A percentile compares a stretch with the other conserved stretches of the same genome.
These are phyloP conservation scores for Alisma plantagoaquatica DNA, from an alignment of 106 monocot genomes.

Conservation along the genomic window DNA sequence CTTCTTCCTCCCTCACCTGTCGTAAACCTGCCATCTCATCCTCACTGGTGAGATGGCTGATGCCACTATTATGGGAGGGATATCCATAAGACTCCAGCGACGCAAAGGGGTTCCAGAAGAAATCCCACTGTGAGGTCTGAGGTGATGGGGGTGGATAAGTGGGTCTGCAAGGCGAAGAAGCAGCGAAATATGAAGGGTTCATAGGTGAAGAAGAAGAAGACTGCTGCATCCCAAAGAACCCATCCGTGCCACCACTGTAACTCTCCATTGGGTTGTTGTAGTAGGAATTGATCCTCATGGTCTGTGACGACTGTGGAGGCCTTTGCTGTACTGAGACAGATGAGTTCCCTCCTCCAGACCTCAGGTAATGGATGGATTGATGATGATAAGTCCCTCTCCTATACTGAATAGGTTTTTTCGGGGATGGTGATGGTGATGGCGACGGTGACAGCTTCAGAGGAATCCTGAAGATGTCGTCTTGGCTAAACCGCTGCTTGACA, in stretches of 20 bases:
- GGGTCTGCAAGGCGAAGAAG: constrained; percentile 24
- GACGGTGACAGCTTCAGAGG: constrained; percentile 17
- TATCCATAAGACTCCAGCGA: constrained; percentile 32
- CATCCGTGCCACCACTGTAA: constrained; percentile 27
- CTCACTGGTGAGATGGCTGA: constrained; percentile 20
- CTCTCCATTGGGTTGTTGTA: constrained; percentile 19
- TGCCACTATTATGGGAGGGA: constrained; percentile 16
- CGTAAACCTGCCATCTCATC: constrained; percentile 50
- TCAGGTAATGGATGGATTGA: constrained; percentile 29
- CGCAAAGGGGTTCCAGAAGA: constrained; percentile 82
- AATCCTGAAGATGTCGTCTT: constrained; percentile 28
- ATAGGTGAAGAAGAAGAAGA: constrained; percentile 24
- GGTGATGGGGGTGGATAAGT: constrained; percentile 49
- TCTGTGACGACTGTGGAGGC: constrained; percentile 39
- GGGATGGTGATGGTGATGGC: no score
- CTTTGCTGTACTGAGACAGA: constrained; percentile 39
- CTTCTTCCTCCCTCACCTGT: constrained; percentile 58
- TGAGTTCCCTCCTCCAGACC: constrained; percentile 24
- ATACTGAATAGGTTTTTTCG: constrained; percentile 9
- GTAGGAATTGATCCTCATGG: constrained; percentile 36
- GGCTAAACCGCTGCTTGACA: constrained; percentile 33
- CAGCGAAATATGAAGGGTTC: constrained; percentile 29
- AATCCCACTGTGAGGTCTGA: constrained; percentile 59
- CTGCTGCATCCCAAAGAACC: constrained; percentile 28
- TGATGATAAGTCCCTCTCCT: constrained; percentile 23